Base-by-base conservation (phyloP, 495 filamentous ascomycete species). In the Podospora conica region DNA sequence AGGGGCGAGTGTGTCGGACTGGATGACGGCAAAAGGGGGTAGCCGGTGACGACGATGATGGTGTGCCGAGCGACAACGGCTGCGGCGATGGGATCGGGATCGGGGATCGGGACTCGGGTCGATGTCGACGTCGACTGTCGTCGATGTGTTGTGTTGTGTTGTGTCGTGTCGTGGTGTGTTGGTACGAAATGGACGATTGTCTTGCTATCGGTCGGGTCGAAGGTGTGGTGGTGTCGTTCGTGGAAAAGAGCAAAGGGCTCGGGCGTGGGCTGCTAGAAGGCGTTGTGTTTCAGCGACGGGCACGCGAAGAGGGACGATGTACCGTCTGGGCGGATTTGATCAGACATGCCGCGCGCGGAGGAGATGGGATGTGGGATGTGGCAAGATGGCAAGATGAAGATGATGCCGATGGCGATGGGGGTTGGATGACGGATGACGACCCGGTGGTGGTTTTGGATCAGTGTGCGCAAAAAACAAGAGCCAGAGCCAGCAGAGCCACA, bases 281-380 rank as follows among this genome's bases (percentile, higher is more conserved):
- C 11, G 57, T 23, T n/a, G 62, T 61, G 53, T 61, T 61, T 65
- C 54, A 55, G 67, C 59, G 62, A 54, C 23, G 24, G 22, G 60
- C 48, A 63, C 63, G 53, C 58, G 63, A 60, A 28, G 29, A 58
- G 66, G 62, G 62, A 66, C 33, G 63, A 55, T 59, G 53, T 25
- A 62, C 23, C 40, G 67, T 63, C 58, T 66, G 66, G 63, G 24
- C 66, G 66, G 60, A 58, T 27, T 15, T 29, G 63, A 33, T 71
- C 66, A 71, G 69, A 71, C 69, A 71, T 71, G 60, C 69, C 69
- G 69, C 66, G 66, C 66, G 55, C 24, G 40, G 24, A 27, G 55
- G 54, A 15, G 57, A 60, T 66, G 23, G 58, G 31, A 33, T 58
- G 59, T 8, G 60, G 15, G 40, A 8, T n/a, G 40, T 48, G 40